These are phyloP conservation scores for Punctularia strigosozonata DNA, from an alignment of 768 basidiomycete species.

Conservation along the genomic window DNA sequence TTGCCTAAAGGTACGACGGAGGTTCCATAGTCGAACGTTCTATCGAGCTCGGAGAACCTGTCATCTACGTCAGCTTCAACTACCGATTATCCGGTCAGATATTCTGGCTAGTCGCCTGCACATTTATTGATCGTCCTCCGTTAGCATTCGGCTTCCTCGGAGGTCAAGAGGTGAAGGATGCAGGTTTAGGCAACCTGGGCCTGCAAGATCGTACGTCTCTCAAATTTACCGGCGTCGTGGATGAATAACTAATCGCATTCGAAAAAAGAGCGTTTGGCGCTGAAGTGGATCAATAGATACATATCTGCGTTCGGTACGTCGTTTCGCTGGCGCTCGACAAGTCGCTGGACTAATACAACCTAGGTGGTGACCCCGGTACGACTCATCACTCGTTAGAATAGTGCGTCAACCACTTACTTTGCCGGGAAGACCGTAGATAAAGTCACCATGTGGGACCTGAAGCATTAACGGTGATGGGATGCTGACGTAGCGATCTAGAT, in stretches of 20 bases:
- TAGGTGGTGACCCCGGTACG: no score
- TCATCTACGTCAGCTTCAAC: constrained; percentile 17
- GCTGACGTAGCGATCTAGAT: constrained; percentile 14
- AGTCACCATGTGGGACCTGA: constrained; percentile 31
- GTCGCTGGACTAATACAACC: no score
- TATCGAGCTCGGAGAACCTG: constrained; percentile 10
- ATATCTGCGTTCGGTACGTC: no score
- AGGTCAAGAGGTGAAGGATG: constrained; percentile 25
- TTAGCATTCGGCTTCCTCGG: constrained; percentile 30
- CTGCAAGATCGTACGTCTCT: constrained; percentile 34
- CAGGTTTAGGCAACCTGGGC: constrained; percentile 34
- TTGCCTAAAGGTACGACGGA: constrained; percentile 15
- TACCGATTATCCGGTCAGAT: constrained; percentile 10
- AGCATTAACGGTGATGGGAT: neutral
- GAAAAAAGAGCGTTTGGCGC: constrained; percentile 23
- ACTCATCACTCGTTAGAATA: no score
- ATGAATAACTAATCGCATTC: neutral
- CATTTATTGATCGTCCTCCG: neutral
- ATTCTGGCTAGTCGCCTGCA: neutral
- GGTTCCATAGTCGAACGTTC: constrained; percentile 11
- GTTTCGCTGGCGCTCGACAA: no score
- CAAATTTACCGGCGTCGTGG: no score
- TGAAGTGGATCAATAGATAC: constrained; percentile 31
- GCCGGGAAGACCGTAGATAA: constrained; percentile 32
- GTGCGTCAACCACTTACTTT: no score